Conservation (phyloP, 371 early-diverging fungal species). For the Nematocida sp. region DNA sequence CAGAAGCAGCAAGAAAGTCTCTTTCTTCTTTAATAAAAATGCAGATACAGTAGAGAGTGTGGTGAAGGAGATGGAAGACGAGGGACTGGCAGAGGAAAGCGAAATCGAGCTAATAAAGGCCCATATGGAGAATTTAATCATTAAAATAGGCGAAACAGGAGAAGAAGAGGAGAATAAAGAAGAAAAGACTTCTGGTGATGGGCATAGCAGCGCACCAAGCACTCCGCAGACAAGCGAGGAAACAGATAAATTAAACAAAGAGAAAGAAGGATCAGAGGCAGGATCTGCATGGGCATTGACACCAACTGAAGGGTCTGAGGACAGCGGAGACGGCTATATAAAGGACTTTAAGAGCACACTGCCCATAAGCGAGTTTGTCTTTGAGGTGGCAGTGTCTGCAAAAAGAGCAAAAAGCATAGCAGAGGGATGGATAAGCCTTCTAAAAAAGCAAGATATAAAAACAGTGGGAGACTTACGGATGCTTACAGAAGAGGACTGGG, state of each 20-base stretch:
- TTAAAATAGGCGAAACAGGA: slow-evolving; percentile 28
- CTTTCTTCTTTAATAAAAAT: slow-evolving; percentile 79
- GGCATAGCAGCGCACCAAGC: not conserved
- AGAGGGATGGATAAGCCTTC: slow-evolving; percentile 71
- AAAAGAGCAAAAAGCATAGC: slow-evolving; percentile 64
- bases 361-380: slow-evolving; percentile 66
- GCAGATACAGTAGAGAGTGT: slow-evolving; percentile 83
- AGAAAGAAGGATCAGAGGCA: not conserved
- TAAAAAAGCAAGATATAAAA: slow-evolving; percentile 79
- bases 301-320: slow-evolving; percentile 25
- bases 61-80: slow-evolving; percentile 76
- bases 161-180: not conserved
- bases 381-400: slow-evolving; percentile 62
- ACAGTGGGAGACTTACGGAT: slow-evolving; percentile 76
- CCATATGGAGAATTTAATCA: slow-evolving; percentile 55
- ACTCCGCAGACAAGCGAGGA: not conserved
- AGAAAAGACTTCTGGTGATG: not conserved
- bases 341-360: slow-evolving; percentile 61
- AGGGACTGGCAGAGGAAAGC: slow-evolving; percentile 61
- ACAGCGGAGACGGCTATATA: slow-evolving; percentile 32
- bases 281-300: not conserved
- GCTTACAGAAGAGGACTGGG: slow-evolving; percentile 70
- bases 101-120: slow-evolving; percentile 59
- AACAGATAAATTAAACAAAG: not conserved
- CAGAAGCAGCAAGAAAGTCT: slow-evolving; percentile 35